Evolutionary conservation across 345 rosid genomes (phyloP).

Genomic region (Pugionium cornutum): DNA sequence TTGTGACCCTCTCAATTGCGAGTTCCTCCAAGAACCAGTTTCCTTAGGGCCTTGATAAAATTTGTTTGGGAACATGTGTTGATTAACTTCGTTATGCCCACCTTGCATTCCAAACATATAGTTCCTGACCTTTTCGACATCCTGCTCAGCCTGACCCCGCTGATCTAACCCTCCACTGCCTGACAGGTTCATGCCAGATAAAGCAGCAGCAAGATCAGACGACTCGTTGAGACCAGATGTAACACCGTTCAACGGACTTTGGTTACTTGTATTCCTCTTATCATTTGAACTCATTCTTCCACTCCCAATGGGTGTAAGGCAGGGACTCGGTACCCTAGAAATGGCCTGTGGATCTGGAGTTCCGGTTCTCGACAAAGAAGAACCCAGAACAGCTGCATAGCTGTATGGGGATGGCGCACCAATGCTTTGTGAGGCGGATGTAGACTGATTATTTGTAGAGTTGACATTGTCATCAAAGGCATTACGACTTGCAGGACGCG

Average conservation of each 20-base stretch:
- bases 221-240: conserved; percentile 54
- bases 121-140: conserved; percentile 49
- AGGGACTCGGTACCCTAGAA: conserved; percentile 84
- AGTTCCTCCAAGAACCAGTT: conserved; percentile 43
- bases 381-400: conserved; percentile 78
- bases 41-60: conserved; percentile 42
- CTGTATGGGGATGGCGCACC: conserved; percentile 58
- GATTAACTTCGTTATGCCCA: conserved; percentile 45
- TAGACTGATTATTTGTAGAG: conserved; percentile 23
- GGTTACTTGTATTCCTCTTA: conserved; percentile 52
- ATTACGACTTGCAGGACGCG: conserved; percentile 77
- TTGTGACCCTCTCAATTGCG: conserved; percentile 63
- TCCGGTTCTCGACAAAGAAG: conserved; percentile 73
- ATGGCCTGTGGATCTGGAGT: conserved; percentile 84
- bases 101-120: conserved; percentile 43
- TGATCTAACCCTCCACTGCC: conserved; percentile 34
- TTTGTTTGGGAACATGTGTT: conserved; percentile 44
- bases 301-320: conserved; percentile 77
- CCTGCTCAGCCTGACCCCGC: conserved; percentile 47
- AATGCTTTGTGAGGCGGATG: conserved; percentile 49
- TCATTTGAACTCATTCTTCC: conserved; percentile 59
- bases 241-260: conserved; percentile 54
- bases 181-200: conserved; percentile 67
- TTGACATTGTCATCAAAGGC: conserved; percentile 24
- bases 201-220: conserved; percentile 55